Evolutionary conservation across 164 flowering plant species (phyloP), one percentile per base, ranked within the genome.

Genomic region (Platanus orientalis): DNA sequence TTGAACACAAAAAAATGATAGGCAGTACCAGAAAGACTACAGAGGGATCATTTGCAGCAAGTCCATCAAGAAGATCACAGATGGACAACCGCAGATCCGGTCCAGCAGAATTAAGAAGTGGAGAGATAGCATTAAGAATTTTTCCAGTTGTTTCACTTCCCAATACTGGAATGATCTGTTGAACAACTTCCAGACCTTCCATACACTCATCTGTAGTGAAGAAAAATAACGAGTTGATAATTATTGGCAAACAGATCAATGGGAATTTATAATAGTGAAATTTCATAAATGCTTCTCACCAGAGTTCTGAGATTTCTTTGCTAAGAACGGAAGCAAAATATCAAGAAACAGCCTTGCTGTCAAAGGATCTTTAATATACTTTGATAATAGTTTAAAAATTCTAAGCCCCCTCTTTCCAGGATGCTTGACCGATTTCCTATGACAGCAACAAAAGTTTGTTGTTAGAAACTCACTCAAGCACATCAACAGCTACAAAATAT

Each of bases 11-110:
- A 61, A 10, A n/a, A 39, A 54, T 44, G 27, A 67, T 11, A 10
- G 23, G 7, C n/a, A 26, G 1, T 88, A 94, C 97, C 95, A 86
- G 73, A 58, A 32, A n/a, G 51, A 50, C 63, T n/a, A 86, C 51
- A 50, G 97, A 84, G 49, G 84, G 70, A 73, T 92, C 90, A 28
- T 49, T 70, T 58, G 64, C 68, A 54, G 90, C 75, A 27, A 89
- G 70, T 60, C 73, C 68, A 57, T 79, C 80, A 67, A 95, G 81
- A 70, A 92, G 76, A 75, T 79, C 78, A 70, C 96, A 89, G 11
- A 92, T 70, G 29, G 71, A 62, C 44, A 71, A 49, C 36, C 99
- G 79, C 68, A 81, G 48, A 47, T 78, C 81, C 57, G 53, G 66
- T 21, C 74, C 84, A 71, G 80, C 81, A 70, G 71, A 78, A 64